phyloP scores from a whole-genome alignment of 2,329 filamentous ascomycete genomes.

The Penicillium sumatraense region DNA sequence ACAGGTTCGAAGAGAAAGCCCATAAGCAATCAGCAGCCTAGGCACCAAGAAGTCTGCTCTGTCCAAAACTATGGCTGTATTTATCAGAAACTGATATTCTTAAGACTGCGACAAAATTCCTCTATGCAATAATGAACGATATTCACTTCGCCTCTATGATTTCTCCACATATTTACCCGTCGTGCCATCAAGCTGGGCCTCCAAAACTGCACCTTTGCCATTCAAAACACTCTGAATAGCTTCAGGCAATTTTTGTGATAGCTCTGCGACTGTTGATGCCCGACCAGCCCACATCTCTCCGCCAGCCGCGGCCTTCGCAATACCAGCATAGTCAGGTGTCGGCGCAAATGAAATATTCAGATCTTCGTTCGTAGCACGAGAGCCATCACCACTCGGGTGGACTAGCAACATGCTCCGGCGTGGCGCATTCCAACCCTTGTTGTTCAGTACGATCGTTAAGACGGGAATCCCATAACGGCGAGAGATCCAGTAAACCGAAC shows the following conservation, averaged over 20 bases:
- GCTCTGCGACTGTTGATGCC: slow-evolving; percentile 60
- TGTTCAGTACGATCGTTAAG: slow-evolving; percentile 70
- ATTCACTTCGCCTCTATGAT: neutral
- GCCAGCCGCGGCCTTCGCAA: slow-evolving; percentile 68
- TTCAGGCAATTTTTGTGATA: slow-evolving; percentile 59
- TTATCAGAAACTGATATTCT: neutral
- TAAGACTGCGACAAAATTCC: neutral
- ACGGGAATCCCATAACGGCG: slow-evolving; percentile 69
- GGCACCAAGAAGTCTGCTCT: too few relatives aligned
- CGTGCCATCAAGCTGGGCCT: slow-evolving; percentile 62
- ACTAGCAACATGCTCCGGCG: slow-evolving; percentile 65
- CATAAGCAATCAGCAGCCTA: neutral
- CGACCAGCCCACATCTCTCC: slow-evolving; percentile 65
- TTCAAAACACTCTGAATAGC: slow-evolving; percentile 63
- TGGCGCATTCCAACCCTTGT: slow-evolving; percentile 73
- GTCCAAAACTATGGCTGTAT: too few relatives aligned
- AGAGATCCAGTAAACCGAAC: slow-evolving; percentile 71
- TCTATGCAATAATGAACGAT: neutral
- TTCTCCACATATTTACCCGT: slow-evolving; percentile 55
- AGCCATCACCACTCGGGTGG: slow-evolving; percentile 67
- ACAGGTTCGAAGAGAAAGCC: neutral
- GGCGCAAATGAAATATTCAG: slow-evolving; percentile 70
- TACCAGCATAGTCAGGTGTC: slow-evolving; percentile 69
- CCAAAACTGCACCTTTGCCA: slow-evolving; percentile 65
- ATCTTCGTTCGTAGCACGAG: slow-evolving; percentile 65